Evolutionary conservation across 2,329 filamentous ascomycete genomes (phyloP), one percentile per base, ranked within the genome.

Genomic region (Phialocephala subalpina): DNA sequence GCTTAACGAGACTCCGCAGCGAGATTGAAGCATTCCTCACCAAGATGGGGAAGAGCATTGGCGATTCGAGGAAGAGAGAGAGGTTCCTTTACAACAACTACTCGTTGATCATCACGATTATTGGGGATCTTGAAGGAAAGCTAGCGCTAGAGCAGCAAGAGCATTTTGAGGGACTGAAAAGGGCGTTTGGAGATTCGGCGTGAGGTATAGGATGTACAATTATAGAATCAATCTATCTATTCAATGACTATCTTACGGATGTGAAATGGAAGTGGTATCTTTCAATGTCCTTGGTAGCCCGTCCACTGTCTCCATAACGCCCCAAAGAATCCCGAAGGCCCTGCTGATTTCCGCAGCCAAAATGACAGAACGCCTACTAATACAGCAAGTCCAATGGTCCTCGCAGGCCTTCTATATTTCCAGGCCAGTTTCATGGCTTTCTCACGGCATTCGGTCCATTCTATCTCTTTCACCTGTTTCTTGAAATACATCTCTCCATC

Each of bases 11-110:
- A 29, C 79, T 99, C 73, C 84, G 93, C 35, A 86, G 84, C 64
- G 96, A 98, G 76, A 91, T 95, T 49, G 94, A 98, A 78, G 86
- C 87, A 0, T 96, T 97, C 71, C 79, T 99, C 67, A 87, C 87
- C 6, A 93, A 92, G 76, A 83, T 94, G 66, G 92, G 92, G 75
- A 91, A 93, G 72, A 83, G 83, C 0, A 92, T 94, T 68, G 89
- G 87, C 22, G 95, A 97, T 74, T 85, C 87, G 69, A 87, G 93
- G 76, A 97, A 97, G 80, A 85, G 91, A 71, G 91, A 95, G 72
- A 84, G 96, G 53, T 98, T 98, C 76, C 79, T 99, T 74, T 96
- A 92, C 76, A 99, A 98, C 77, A 99, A 99, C 78, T 98, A 97
- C 79, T 97, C 93, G 62, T 83, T 99, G 69, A 87, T 99, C n/a